Percentiles rank a stretch among this genome's conserved stretches.
These are phyloP conservation scores for Madurella mycetomatis DNA, from an alignment of 2,329 filamentous ascomycete species.

Conservation along the genomic window DNA sequence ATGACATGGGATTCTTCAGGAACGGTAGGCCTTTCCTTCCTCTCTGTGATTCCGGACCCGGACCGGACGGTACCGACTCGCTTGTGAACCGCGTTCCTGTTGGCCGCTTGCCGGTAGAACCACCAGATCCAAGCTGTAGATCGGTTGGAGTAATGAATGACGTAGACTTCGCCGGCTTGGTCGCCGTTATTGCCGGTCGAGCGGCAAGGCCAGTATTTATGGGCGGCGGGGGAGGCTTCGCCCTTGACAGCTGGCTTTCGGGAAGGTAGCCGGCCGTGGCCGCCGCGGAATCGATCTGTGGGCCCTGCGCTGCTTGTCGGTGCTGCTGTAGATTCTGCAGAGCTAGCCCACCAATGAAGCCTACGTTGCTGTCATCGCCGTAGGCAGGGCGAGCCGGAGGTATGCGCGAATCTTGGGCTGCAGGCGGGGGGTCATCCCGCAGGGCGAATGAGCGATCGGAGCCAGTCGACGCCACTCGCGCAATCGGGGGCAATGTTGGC, in stretches of 20 bases:
- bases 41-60: conserved; percentile 39
- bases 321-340: conserved; percentile 51
- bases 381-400: conserved; percentile 32
- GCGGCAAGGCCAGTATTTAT: conserved; percentile 34
- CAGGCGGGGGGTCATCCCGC: conserved; percentile 22
- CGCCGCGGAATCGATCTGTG: conserved; percentile 20
- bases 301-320: conserved; percentile 34
- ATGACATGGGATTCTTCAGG: conserved; percentile 35
- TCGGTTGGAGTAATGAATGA: conserved; percentile 50
- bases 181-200: conserved; percentile 26
- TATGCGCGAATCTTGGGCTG: conserved; percentile 16
- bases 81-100: conserved; percentile 37
- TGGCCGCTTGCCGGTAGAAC: conserved; percentile 39
- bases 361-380: conserved; percentile 29
- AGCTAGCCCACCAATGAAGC: conserved; percentile 54
- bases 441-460: conserved; percentile 22
- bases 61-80: conserved; percentile 34
- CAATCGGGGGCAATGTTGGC: conserved; percentile 48
- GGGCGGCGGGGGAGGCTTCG: conserved; percentile 34
- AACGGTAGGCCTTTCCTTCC: conserved; percentile 31
- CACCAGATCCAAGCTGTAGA: conserved; percentile 35
- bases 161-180: conserved; percentile 32
- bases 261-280: conserved; percentile 17
- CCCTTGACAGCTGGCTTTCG: conserved; percentile 27
- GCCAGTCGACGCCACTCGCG: conserved; percentile 44